Conservation (phyloP, 345 rosid species). For the Clausena lansium region DNA sequence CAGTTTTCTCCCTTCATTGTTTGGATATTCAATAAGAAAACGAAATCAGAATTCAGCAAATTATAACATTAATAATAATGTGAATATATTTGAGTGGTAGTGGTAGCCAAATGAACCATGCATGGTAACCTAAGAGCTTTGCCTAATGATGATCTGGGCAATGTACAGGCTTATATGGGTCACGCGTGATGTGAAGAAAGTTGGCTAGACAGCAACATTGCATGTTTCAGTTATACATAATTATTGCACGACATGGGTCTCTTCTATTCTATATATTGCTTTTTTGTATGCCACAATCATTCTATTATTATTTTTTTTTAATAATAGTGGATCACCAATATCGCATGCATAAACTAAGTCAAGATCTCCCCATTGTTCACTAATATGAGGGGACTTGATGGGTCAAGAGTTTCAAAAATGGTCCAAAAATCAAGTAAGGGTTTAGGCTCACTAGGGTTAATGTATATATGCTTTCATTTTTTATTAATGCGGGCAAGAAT, state of each 20-base stretch:
- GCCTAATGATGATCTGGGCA: neutral
- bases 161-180: neutral
- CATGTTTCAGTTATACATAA: neutral
- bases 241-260: slow-evolving; percentile 21
- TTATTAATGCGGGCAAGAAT: neutral
- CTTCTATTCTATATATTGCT: neutral
- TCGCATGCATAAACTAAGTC: neutral
- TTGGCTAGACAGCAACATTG: neutral
- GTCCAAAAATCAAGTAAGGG: neutral
- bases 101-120: neutral
- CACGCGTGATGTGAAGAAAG: neutral
- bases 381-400: neutral
- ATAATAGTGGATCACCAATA: neutral
- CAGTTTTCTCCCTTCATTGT: neutral
- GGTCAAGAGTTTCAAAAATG: neutral
- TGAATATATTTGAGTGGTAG: neutral
- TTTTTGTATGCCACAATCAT: slow-evolving; percentile 14
- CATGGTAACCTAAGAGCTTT: neutral
- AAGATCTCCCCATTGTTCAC: neutral
- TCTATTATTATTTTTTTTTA: neutral
- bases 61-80: neutral
- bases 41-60: neutral
- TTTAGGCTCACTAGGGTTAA: neutral
- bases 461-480: neutral
- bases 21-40: neutral